These are phyloP conservation scores for Clohesyomyces aquaticus DNA, from an alignment of 495 filamentous ascomycete species.

Conservation along the genomic window DNA sequence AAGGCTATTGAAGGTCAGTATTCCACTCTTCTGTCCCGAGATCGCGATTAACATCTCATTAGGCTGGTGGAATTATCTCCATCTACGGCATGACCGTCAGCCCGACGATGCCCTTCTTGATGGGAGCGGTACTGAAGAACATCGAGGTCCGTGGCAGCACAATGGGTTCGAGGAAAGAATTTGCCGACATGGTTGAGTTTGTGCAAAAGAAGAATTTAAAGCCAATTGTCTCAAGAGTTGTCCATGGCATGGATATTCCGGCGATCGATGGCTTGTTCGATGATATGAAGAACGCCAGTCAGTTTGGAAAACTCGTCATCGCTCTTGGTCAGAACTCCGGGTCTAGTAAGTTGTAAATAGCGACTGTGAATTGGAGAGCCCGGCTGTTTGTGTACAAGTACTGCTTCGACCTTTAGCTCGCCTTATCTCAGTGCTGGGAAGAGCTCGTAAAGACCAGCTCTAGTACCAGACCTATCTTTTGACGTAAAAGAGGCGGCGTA, in stretches of 20 bases:
- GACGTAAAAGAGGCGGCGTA: no score
- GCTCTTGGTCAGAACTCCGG: constrained; percentile 40
- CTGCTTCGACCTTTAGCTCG: background rate
- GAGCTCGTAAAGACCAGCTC: no score
- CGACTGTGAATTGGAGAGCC: background rate
- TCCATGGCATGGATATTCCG: constrained; percentile 44
- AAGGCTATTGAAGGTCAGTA: constrained; percentile 45
- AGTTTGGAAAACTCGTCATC: constrained; percentile 52
- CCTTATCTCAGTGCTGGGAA: background rate
- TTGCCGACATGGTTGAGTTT: constrained; percentile 51
- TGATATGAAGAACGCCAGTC: constrained; percentile 50
- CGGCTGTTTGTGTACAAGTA: background rate
- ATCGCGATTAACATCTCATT: background rate
- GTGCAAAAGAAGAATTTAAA: constrained; percentile 44
- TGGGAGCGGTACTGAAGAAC: constrained; percentile 50
- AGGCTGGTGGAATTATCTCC: constrained; percentile 49
- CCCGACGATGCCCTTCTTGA: constrained; percentile 49
- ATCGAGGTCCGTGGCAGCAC: constrained; percentile 50
- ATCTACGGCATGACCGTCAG: constrained; percentile 50
- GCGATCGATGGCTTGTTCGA: constrained; percentile 50
- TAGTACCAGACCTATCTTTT: no score
- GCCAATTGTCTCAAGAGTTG: constrained; percentile 46
- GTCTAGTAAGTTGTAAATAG: constrained; percentile 39
- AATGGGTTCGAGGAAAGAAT: constrained; percentile 54
- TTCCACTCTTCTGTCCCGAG: background rate